A percentile compares a stretch with the other conserved stretches of the same genome.
phyloP scores from a whole-genome alignment of 2,329 filamentous ascomycete genomes.

The Fusarium camptoceras region DNA sequence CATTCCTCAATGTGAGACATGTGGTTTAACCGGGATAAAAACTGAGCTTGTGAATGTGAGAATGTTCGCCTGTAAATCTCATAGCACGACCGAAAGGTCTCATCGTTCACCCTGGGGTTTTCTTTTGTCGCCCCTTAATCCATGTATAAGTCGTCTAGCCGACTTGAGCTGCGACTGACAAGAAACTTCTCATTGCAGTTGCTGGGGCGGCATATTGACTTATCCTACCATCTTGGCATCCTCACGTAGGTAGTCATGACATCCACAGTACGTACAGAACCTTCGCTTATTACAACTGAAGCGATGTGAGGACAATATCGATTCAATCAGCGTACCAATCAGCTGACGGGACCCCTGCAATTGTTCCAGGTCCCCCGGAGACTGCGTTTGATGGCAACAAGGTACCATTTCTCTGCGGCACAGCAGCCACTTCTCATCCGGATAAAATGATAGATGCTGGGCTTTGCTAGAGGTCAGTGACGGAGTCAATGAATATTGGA shows the following conservation, averaged over 20 bases:
- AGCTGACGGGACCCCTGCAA: slow-evolving; percentile 29
- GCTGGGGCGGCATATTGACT: not conserved
- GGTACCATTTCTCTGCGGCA: slow-evolving; percentile 11
- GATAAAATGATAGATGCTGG: not conserved
- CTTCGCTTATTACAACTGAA: not conserved
- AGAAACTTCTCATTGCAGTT: not conserved
- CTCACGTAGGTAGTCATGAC: not conserved
- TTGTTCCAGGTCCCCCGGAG: slow-evolving; percentile 23
- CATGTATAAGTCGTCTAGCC: not conserved
- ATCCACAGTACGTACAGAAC: not conserved
- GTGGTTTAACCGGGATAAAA: not conserved
- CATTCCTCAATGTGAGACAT: not conserved
- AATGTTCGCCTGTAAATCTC: not conserved
- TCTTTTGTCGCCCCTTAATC: not conserved
- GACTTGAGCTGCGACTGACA: not conserved
- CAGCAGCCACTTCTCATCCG: slow-evolving; percentile 9
- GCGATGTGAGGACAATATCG: not conserved
- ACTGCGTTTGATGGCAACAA: not conserved
- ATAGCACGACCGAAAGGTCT: not conserved
- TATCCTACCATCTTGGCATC: not conserved
- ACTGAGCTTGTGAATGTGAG: not conserved
- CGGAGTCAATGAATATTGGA: no score
- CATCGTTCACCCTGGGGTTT: not conserved
- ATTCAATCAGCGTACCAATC: slow-evolving; percentile 17
- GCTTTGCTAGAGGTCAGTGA: no score